Conservation (phyloP, 257 asterid genomes). For the Lycium ferocissimum region DNA sequence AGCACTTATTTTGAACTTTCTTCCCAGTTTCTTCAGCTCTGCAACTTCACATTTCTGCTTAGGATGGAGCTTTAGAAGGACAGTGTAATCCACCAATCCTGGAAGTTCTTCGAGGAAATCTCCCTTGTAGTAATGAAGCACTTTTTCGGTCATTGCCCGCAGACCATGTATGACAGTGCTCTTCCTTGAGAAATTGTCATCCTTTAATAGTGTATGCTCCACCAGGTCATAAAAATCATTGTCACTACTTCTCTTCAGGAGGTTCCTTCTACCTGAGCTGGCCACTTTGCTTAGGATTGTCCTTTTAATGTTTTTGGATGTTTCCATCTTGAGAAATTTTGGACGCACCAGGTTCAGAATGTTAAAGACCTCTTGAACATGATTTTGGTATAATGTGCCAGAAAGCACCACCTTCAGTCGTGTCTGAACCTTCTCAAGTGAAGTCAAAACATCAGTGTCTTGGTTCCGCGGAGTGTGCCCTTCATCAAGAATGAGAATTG, state of each 20-base stretch:
- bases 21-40: constrained; percentile 49
- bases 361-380: constrained; percentile 91
- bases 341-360: constrained; percentile 96
- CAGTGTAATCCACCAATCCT: constrained; percentile 85
- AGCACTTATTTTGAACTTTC: constrained; percentile 74
- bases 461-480: constrained; percentile 96
- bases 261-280: constrained; percentile 53
- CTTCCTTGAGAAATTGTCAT: constrained; percentile 73
- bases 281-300: constrained; percentile 83
- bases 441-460: constrained; percentile 87
- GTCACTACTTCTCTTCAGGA: constrained; percentile 61
- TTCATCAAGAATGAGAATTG: constrained; percentile 87
- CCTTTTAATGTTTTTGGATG: constrained; percentile 68
- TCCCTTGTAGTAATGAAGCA: constrained; percentile 92
- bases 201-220: constrained; percentile 76
- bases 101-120: constrained; percentile 97
- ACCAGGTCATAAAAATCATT: constrained; percentile 80
- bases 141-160: constrained; percentile 86
- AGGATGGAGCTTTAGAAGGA: constrained; percentile 70
- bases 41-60: constrained; percentile 62
- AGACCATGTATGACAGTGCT: constrained; percentile 78
- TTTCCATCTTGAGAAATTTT: constrained; percentile 74
- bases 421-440: constrained; percentile 90
- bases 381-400: constrained; percentile 95
- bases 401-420: constrained; percentile 91